phyloP scores from a whole-genome alignment of 306 rosid genomes.

The Carpinus viminea region DNA sequence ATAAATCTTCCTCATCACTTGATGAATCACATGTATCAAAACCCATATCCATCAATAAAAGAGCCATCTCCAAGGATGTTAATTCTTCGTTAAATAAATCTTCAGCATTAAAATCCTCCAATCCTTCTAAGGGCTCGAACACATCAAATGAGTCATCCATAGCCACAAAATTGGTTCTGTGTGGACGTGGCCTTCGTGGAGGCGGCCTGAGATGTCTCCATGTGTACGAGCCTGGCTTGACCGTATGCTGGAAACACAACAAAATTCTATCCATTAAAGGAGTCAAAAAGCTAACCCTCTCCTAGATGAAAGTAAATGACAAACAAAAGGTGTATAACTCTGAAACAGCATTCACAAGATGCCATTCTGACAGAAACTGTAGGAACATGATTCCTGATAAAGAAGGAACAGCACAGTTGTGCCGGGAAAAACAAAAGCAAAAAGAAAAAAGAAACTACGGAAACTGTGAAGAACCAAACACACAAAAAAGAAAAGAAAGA shows the following conservation, averaged over 20 bases:
- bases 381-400: constrained; percentile 1
- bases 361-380: constrained; percentile 11
- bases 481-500: background rate
- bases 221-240: constrained; percentile 53
- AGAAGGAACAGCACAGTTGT: background rate
- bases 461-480: background rate
- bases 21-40: constrained; percentile 32
- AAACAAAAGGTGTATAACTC: constrained; percentile 34
- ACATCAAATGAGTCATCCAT: constrained; percentile 36
- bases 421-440: background rate
- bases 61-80: constrained; percentile 33
- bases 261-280: constrained; percentile 58
- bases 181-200: constrained; percentile 42
- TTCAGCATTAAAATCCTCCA: constrained; percentile 29
- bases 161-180: constrained; percentile 33
- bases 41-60: constrained; percentile 35
- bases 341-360: constrained; percentile 4
- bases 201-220: constrained; percentile 56
- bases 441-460: background rate
- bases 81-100: constrained; percentile 34
- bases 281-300: constrained; percentile 40
- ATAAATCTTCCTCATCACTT: constrained; percentile 41
- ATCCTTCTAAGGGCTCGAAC: constrained; percentile 35
- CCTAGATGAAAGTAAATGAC: constrained; percentile 35
- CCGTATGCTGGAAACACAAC: constrained; percentile 62